phyloP scores from a whole-genome alignment of 768 basidiomycete species.

The Podaxis pistillaris region DNA sequence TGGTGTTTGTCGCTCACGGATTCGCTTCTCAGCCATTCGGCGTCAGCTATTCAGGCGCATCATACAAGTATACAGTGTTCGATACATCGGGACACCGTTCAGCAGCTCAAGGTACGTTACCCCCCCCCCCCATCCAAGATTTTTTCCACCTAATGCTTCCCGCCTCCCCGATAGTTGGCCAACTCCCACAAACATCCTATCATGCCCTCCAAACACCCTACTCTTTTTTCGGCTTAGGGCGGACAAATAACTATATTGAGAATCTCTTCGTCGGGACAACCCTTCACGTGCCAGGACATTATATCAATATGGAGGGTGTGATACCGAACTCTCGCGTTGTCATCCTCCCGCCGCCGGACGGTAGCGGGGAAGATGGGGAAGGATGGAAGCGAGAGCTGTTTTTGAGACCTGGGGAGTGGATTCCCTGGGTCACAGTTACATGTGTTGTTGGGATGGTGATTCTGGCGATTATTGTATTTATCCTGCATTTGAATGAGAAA shows the following conservation, averaged over 20 bases:
- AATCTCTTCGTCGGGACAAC: constrained; percentile 96
- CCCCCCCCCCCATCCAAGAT: not conserved
- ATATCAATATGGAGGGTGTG: constrained; percentile 92
- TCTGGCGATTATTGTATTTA: constrained; percentile 79
- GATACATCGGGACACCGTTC: constrained; percentile 87
- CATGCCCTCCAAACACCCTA: constrained; percentile 90
- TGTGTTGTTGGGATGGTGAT: constrained; percentile 71
- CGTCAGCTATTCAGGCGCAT: constrained; percentile 90
- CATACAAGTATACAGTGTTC: constrained; percentile 95
- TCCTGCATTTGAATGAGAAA: constrained; percentile 92
- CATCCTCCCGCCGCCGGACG: constrained; percentile 60
- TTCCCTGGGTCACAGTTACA: constrained; percentile 93
- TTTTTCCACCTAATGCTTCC: constrained; percentile 10
- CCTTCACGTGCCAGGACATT: constrained; percentile 66
- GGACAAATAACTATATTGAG: constrained; percentile 99
- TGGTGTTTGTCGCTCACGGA: constrained; percentile 5
- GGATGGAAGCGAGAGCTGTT: constrained; percentile 89
- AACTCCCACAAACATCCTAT: constrained; percentile 92
- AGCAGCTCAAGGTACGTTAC: constrained; percentile 76
- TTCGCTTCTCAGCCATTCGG: constrained; percentile 73
- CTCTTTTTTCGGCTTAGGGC: constrained; percentile 92
- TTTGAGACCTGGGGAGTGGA: constrained; percentile 93
- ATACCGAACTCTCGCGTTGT: constrained; percentile 97
- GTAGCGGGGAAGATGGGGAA: constrained; percentile 47
- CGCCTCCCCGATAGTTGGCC: constrained; percentile 57